Conservation (phyloP, 2,329 filamentous ascomycete species). For the Colletotrichum paranaense region DNA sequence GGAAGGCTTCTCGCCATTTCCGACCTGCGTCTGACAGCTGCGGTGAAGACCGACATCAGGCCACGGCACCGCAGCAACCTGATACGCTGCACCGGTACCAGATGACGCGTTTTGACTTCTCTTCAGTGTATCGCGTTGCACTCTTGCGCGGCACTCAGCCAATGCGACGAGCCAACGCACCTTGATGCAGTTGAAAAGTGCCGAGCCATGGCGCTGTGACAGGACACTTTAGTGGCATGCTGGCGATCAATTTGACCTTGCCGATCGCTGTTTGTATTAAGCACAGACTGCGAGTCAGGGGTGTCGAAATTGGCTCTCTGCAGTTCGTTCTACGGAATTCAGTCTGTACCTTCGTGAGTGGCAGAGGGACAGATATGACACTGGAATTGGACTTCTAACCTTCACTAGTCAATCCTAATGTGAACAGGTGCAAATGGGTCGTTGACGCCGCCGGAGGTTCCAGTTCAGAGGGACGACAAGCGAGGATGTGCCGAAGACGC, state of each 20-base stretch:
- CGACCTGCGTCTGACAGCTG: background rate
- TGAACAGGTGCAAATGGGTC: background rate
- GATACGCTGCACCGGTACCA: background rate
- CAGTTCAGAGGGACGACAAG: background rate
- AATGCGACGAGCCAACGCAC: constrained; percentile 5
- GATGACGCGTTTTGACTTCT: background rate
- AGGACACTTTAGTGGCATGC: background rate
- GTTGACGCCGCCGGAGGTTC: background rate
- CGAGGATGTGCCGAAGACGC: background rate
- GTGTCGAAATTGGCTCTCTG: background rate
- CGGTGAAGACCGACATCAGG: constrained; percentile 16
- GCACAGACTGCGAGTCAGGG: background rate
- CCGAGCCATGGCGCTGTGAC: constrained; percentile 5
- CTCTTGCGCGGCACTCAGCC: background rate
- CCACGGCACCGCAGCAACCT: background rate
- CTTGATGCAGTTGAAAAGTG: background rate
- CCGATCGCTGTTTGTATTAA: background rate
- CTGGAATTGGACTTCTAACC: background rate
- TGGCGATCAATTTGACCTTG: background rate
- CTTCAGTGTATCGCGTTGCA: background rate
- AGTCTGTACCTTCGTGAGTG: background rate
- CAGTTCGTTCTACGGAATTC: background rate
- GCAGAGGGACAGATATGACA: background rate
- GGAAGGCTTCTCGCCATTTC: constrained; percentile 23
- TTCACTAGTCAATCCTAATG: background rate